phyloP scores from a whole-genome alignment of 495 filamentous ascomycete species.

The Aspergillus wentii region DNA sequence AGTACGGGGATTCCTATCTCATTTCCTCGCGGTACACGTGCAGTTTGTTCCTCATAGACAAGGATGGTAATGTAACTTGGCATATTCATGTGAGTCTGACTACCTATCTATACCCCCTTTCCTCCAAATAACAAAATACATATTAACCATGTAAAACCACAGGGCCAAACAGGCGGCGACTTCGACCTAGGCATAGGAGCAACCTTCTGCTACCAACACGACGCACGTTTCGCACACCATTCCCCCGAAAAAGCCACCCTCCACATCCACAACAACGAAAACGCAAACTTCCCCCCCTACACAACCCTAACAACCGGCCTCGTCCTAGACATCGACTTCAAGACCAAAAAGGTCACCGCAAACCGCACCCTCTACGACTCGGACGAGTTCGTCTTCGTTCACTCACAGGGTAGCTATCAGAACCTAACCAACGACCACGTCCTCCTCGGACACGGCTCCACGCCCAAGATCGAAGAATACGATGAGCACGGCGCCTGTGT shows the following conservation, averaged over 20 bases:
- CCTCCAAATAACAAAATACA: background rate
- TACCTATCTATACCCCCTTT: background rate
- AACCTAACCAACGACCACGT: constrained; percentile 32
- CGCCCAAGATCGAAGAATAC: constrained; percentile 41
- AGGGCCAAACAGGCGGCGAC: constrained; percentile 33
- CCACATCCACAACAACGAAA: constrained; percentile 25
- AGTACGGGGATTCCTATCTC: constrained; percentile 29
- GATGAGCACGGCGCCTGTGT: constrained; percentile 15
- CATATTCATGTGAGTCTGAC: constrained; percentile 24
- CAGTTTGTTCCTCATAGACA: constrained; percentile 23
- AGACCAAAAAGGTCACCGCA: constrained; percentile 11
- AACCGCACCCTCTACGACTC: constrained; percentile 17
- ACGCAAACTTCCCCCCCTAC: constrained; percentile 10
- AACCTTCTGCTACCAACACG: constrained; percentile 28
- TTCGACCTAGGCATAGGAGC: constrained; percentile 19
- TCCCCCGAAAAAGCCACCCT: constrained; percentile 14
- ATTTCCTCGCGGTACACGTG: constrained; percentile 35
- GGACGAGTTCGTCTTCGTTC: constrained; percentile 22
- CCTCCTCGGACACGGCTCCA: constrained; percentile 37
- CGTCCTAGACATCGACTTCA: constrained; percentile 16
- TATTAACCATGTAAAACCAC: too few relatives aligned
- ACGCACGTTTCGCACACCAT: constrained; percentile 15
- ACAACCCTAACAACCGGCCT: constrained; percentile 20
- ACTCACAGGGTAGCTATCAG: constrained; percentile 41
- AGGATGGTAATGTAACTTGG: constrained; percentile 32